phyloP scores from a whole-genome alignment of 805 yeast genomes.

The Yamadazyma phyllophila region DNA sequence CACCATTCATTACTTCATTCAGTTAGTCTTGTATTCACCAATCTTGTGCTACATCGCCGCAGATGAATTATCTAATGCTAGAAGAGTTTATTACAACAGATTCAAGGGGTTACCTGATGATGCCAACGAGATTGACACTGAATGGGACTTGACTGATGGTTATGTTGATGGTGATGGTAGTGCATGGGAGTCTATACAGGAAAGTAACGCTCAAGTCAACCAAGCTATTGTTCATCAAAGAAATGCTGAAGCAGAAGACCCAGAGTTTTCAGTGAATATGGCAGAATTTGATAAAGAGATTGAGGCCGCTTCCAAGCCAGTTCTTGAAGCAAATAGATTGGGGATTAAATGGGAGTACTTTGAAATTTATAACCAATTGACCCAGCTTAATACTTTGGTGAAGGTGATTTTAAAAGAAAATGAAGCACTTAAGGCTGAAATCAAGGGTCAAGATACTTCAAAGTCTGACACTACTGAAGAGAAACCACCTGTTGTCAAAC shows the following conservation, averaged over 20 bases:
- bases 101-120: slow-evolving; percentile 65
- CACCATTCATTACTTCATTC: slow-evolving; percentile 50
- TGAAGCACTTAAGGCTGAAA: slow-evolving; percentile 1
- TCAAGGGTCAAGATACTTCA: neutral
- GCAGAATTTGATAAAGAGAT: slow-evolving; percentile 51
- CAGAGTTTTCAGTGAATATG: slow-evolving; percentile 56
- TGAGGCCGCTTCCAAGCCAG: slow-evolving; percentile 54
- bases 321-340: slow-evolving; percentile 48
- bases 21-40: slow-evolving; percentile 71
- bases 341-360: slow-evolving; percentile 68
- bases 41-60: slow-evolving; percentile 56
- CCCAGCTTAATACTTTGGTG: slow-evolving; percentile 41
- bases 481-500: neutral
- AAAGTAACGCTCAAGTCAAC: slow-evolving; percentile 36
- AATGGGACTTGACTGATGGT: slow-evolving; percentile 84
- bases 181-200: slow-evolving; percentile 39
- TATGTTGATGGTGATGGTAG: slow-evolving; percentile 36
- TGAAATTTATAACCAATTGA: slow-evolving; percentile 52
- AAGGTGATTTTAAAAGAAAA: slow-evolving; percentile 7
- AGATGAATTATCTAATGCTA: slow-evolving; percentile 65
- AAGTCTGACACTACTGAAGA: neutral
- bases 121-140: slow-evolving; percentile 72
- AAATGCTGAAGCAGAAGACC: slow-evolving; percentile 66
- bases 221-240: slow-evolving; percentile 48
- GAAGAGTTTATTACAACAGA: slow-evolving; percentile 70